These are phyloP conservation scores for Monilinia fructigena DNA, from an alignment of 2,329 filamentous ascomycete genomes.

Conservation along the genomic window DNA sequence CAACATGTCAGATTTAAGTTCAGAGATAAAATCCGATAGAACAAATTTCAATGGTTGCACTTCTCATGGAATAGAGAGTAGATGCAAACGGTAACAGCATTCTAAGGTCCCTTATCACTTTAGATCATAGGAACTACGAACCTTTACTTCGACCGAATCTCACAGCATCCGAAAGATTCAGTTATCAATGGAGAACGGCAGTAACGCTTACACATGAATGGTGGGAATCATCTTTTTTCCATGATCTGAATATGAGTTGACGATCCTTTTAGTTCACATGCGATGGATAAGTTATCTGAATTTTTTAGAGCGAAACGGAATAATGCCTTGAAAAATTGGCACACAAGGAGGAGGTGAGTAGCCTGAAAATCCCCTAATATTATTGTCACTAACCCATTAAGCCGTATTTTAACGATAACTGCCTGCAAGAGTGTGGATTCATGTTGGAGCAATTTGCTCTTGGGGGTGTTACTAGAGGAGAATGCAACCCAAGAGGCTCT, in stretches of 20 bases:
- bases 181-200: slow-evolving; percentile 14
- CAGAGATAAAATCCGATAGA: neutral
- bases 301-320: neutral
- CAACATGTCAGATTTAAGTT: neutral
- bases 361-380: neutral
- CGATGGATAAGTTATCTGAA: neutral
- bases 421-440: neutral
- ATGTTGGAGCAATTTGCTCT: slow-evolving; percentile 1
- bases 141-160: neutral
- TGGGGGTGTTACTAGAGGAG: neutral
- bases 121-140: neutral
- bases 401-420: neutral
- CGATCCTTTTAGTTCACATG: neutral
- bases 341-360: neutral
- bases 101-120: neutral
- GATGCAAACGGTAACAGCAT: neutral
- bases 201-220: slow-evolving; percentile 14
- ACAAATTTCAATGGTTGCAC: neutral
- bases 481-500: neutral
- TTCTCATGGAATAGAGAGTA: neutral
- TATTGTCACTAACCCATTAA: neutral
- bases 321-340: neutral
- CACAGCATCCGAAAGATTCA: slow-evolving; percentile 7
- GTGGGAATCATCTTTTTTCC: neutral
- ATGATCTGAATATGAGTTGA: neutral